Evolutionary conservation across 2,329 filamentous ascomycete genomes (phyloP), one percentile per base, ranked within the genome.

Genomic region (Talaromyces sp.): DNA sequence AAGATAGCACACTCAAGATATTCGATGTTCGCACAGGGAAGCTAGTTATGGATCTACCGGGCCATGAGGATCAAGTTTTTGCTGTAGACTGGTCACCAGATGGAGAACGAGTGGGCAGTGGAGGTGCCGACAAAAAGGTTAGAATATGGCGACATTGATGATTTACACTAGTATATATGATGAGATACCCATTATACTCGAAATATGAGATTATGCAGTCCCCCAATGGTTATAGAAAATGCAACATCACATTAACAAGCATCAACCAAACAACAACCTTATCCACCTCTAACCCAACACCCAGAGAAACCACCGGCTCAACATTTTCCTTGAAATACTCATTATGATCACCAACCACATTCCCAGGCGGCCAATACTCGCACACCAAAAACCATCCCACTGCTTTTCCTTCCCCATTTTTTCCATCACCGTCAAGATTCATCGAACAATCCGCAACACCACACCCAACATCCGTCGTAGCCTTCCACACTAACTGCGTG

Each of bases 21-120:
- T 99, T 94, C 93, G 93, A 96, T 72, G 90, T 97, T 75, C 85
- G 89, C 67, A 92, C 90, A 1, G 90, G 89, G 60, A 97, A 96
- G 78, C 80, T 99, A 66, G 86, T 88, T 69, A 85, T 86, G 76
- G 93, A 97, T 80, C 81, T 98, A 54, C 92, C 93, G 0, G 93
- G 94, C 0, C 94, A 98, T 76, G 87, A 91, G 75, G 94, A 97
- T 72, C 92, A 97, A 76, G 93, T 97, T 0, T 97, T 93, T 77
- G 92, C 93, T 0, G 89, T 97, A 13, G 94, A 98, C 76, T 98
- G 94, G 95, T 93, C 91, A 70, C 90, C 92, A 0, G 93, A 97
- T 75, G 95, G 95, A 9, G 86, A 92, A 70, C 89, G 89, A 71
- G 93, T 98, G 16, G 93, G 89, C 19, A 97, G 93, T 76, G 95